Conservation (phyloP, 495 filamentous ascomycete species). For the Aspergillus avenaceus region DNA sequence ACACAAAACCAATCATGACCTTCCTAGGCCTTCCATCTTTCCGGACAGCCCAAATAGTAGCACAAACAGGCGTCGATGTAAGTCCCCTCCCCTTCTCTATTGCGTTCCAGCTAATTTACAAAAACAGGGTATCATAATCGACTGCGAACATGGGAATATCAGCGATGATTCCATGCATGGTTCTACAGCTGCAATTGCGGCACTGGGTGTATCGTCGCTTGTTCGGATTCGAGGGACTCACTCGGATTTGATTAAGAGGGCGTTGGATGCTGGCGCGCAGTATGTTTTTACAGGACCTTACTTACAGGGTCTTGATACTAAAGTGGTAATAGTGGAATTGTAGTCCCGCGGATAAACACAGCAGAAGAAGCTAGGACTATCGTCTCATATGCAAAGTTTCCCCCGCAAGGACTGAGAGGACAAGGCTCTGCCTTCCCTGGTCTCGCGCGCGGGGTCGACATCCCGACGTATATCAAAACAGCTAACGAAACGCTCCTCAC, state of each 20-base stretch:
- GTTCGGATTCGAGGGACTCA: conserved; percentile 63
- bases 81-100: not conserved
- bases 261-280: conserved; percentile 63
- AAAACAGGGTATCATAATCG: conserved; percentile 27
- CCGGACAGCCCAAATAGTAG: conserved; percentile 25
- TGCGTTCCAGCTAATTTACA: not conserved
- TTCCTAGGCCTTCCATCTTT: conserved; percentile 30
- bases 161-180: conserved; percentile 79
- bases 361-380: conserved; percentile 62
- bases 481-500: conserved; percentile 75
- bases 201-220: conserved; percentile 61
- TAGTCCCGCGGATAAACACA: conserved; percentile 63
- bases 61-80: conserved; percentile 28
- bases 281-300: conserved; percentile 39
- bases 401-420: conserved; percentile 24
- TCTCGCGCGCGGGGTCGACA: conserved; percentile 18
- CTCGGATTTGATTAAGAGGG: conserved; percentile 20
- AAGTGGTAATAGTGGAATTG: conserved; percentile 32
- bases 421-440: conserved; percentile 27
- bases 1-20: conserved; percentile 26
- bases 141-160: conserved; percentile 26
- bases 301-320: not conserved
- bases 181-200: conserved; percentile 67
- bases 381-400: conserved; percentile 47
- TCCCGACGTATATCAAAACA: conserved; percentile 58